Percentiles rank a stretch among this genome's conserved stretches.
phyloP scores from a whole-genome alignment of 2,329 filamentous ascomycete genomes.

The Exophiala sideris region DNA sequence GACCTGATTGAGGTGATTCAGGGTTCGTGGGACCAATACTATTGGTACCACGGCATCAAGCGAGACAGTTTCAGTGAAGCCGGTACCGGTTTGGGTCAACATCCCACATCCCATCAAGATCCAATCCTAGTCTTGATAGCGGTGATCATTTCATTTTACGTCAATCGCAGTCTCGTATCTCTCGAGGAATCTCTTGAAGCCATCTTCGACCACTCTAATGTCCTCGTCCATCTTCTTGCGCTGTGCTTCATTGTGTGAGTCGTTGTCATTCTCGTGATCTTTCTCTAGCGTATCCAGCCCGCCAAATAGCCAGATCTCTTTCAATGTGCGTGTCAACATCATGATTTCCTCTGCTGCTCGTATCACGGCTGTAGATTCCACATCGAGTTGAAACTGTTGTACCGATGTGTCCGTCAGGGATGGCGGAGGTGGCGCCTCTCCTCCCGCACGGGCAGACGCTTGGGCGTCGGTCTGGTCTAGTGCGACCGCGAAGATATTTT shows the following conservation, averaged over 20 bases:
- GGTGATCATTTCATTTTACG: neutral
- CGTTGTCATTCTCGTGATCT: conserved; percentile 37
- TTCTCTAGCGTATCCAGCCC: conserved; percentile 56
- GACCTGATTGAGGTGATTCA: too few species aligned
- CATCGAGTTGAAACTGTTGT: conserved; percentile 55
- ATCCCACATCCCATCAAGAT: too few species aligned
- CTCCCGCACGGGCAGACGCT: neutral
- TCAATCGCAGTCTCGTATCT: conserved; percentile 19
- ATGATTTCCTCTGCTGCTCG: conserved; percentile 61
- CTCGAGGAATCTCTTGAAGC: conserved; percentile 21
- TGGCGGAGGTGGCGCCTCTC: conserved; percentile 8
- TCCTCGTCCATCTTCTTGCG: conserved; percentile 43
- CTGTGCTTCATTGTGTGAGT: conserved; percentile 40
- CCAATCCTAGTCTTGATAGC: neutral
- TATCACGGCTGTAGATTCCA: conserved; percentile 53
- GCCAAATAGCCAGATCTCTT: conserved; percentile 66
- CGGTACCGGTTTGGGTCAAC: too few species aligned
- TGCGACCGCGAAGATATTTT: conserved; percentile 26
- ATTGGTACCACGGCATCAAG: too few species aligned
- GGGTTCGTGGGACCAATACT: too few species aligned
- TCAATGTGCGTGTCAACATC: conserved; percentile 58
- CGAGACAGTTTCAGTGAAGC: too few species aligned
- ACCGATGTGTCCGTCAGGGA: conserved; percentile 53
- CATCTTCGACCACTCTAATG: conserved; percentile 41
- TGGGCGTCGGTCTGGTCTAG: conserved; percentile 11